Evolutionary conservation across 345 rosid genomes (phyloP).

Genomic region (thale cress (Arabidopsis thaliana)): TAIR10.1 NC_003070.9:1022501-1023000

Average conservation of each 20-base stretch:
- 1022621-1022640: conserved; percentile 32
- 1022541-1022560: conserved; percentile 54
- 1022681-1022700: conserved; percentile 12
- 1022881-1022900: conserved; percentile 34
- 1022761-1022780: too few species aligned
- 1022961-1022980: background rate
- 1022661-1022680: conserved; percentile 44
- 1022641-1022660: conserved; percentile 59
- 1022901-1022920: conserved; percentile 38
- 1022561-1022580: conserved; percentile 42
- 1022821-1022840: conserved; percentile 32
- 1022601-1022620: conserved; percentile 35
- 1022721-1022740: conserved; percentile 27
- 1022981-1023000: too few species aligned
- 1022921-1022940: background rate
- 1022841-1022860: conserved; percentile 32
- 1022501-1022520: conserved; percentile 47
- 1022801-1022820: too few species aligned
- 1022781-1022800: too few species aligned
- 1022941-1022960: background rate
- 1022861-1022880: conserved; percentile 17
- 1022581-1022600: conserved; percentile 33
- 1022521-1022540: conserved; percentile 50
- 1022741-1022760: conserved; percentile 19
- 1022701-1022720: conserved; percentile 37